A percentile compares a stretch with the other conserved stretches of the same genome.
Evolutionary conservation across 2,329 filamentous ascomycete species (phyloP).

Genomic region (Xylaria hypoxylon): DNA sequence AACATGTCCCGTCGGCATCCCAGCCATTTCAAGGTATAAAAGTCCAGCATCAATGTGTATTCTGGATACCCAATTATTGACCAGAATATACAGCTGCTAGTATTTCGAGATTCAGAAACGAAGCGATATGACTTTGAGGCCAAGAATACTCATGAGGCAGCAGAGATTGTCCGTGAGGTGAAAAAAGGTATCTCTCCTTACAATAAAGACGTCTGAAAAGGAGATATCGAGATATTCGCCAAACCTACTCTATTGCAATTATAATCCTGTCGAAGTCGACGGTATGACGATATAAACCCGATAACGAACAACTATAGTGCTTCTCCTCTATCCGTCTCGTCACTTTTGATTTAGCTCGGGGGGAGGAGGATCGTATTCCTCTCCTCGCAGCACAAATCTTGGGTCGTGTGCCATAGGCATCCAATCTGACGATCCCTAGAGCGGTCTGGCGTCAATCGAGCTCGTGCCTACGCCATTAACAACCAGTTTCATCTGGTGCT

Average conservation of each 20-base stretch:
- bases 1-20: conserved; percentile 85
- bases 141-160: conserved; percentile 75
- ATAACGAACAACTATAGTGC: not conserved
- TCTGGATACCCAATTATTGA: conserved; percentile 21
- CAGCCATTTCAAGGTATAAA: conserved; percentile 77
- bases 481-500: not conserved
- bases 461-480: not conserved
- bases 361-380: not conserved
- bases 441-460: not conserved
- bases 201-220: conserved; percentile 43
- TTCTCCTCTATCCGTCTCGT: not conserved
- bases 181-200: conserved; percentile 80
- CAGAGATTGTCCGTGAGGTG: conserved; percentile 82
- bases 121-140: conserved; percentile 90
- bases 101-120: conserved; percentile 79
- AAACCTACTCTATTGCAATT: not conserved
- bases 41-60: not conserved
- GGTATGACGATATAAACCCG: not conserved
- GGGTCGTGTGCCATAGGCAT: not conserved
- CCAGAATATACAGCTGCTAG: conserved; percentile 65
- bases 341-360: not conserved
- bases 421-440: not conserved
- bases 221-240: not conserved
- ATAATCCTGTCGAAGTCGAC: not conserved
- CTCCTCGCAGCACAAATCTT: not conserved